phyloP scores from a whole-genome alignment of 306 rosid species.

The Inga oerstediana region DNA sequence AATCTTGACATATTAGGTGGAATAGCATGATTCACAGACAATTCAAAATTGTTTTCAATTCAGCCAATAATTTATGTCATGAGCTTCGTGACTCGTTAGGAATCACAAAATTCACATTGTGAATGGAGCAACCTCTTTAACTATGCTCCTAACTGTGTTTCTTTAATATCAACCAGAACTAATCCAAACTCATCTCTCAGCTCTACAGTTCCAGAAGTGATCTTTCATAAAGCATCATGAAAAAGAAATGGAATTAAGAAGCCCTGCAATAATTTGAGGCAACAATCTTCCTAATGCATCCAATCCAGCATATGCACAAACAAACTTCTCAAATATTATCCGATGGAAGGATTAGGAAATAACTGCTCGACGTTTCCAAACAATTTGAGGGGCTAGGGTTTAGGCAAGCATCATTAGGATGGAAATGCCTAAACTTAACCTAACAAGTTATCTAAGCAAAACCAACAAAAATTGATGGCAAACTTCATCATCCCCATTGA shows the following conservation, averaged over 20 bases:
- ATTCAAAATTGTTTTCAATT: neutral
- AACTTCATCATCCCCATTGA: neutral
- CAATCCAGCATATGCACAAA: neutral
- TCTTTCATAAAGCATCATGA: neutral
- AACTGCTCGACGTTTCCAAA: neutral
- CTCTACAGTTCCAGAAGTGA: neutral
- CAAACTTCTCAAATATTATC: neutral
- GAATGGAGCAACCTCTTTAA: neutral
- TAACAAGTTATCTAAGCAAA: neutral
- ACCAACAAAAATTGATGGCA: neutral
- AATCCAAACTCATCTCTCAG: neutral
- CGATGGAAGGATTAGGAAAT: neutral
- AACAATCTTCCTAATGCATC: neutral
- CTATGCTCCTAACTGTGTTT: neutral
- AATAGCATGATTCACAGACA: neutral
- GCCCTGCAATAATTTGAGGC: neutral
- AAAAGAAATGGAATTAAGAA: neutral
- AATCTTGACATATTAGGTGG: neutral
- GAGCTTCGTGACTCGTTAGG: neutral
- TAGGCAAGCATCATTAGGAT: neutral
- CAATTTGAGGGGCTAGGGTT: conserved; percentile 11
- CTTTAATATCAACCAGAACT: neutral
- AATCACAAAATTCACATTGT: neutral
- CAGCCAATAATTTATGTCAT: neutral
- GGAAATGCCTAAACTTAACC: conserved; percentile 11